Conservation (phyloP, 192 early-diverging fungal species). For the Umbelopsis vinacea region DNA sequence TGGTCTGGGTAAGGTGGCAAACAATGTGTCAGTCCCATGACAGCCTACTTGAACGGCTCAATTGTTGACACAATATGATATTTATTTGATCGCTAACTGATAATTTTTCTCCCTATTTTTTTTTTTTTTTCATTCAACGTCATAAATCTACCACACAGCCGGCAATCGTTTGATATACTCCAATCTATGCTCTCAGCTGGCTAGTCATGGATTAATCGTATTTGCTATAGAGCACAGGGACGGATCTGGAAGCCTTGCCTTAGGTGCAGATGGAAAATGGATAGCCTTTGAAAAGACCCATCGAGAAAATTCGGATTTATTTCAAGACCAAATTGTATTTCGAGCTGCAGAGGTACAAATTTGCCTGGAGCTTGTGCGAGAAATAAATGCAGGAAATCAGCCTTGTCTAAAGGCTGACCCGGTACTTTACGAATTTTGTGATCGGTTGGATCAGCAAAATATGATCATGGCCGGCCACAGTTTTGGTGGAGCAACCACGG, state of each 20-base stretch:
- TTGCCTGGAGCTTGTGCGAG: constrained; percentile 6
- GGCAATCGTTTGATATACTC: constrained; percentile 27
- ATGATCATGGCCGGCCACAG: constrained; percentile 18
- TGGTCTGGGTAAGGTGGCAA: not conserved
- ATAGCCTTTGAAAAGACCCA: not conserved
- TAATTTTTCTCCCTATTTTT: no score
- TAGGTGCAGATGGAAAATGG: constrained; percentile 6
- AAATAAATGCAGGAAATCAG: constrained; percentile 1
- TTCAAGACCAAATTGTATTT: constrained; percentile 9
- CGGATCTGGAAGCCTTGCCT: constrained; percentile 21
- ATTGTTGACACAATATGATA: not conserved
- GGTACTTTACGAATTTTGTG: not conserved
- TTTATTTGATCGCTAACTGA: no score
- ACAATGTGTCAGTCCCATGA: not conserved
- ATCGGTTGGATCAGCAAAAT: not conserved
- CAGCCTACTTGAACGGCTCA: not conserved
- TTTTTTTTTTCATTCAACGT: no score
- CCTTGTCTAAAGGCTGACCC: not conserved
- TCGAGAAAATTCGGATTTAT: not conserved
- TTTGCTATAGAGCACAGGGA: constrained; percentile 32
- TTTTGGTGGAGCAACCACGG: constrained; percentile 15
- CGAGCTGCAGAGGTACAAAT: constrained; percentile 21
- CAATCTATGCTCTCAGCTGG: constrained; percentile 21
- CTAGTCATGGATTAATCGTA: constrained; percentile 27
- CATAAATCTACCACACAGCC: not conserved